These are phyloP conservation scores for Citrus sinensis DNA, from an alignment of 345 rosid species.

Conservation along the genomic window DNA sequence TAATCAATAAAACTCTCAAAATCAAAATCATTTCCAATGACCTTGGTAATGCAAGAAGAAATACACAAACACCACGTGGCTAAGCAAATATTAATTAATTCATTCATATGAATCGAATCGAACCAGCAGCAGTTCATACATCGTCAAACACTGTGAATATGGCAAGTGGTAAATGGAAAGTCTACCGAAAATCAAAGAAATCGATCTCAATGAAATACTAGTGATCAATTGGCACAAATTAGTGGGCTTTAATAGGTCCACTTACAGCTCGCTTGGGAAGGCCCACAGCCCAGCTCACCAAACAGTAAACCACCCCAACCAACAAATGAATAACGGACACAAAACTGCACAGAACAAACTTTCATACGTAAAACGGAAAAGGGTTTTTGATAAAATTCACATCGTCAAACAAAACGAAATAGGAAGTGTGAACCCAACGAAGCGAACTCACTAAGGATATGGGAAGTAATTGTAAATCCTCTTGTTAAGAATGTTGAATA, in stretches of 20 bases:
- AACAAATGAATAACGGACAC: conserved; percentile 90
- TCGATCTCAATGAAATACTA: background rate
- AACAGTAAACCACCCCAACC: conserved; percentile 91
- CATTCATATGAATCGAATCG: background rate
- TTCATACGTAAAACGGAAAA: background rate
- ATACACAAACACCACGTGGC: background rate
- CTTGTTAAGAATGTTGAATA: conserved; percentile 96
- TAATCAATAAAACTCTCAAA: background rate
- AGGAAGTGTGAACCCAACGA: background rate
- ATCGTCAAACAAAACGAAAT: too few species aligned
- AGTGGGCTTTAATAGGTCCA: conserved; percentile 14
- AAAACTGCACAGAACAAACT: conserved; percentile 46
- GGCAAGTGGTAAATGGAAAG: background rate
- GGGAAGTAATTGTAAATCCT: conserved; percentile 98
- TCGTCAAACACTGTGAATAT: background rate
- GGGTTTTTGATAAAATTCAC: background rate
- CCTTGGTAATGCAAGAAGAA: background rate
- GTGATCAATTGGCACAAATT: background rate
- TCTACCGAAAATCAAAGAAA: background rate
- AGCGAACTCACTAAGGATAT: conserved; percentile 76
- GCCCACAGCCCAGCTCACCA: conserved; percentile 86
- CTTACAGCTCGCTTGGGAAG: conserved; percentile 98
- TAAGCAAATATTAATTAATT: background rate
- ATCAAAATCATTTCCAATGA: background rate
- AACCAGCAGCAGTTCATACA: background rate